Conservation (phyloP, 352 stramenopile genomes). For the Globisporangium rhizosaccharum region DNA sequence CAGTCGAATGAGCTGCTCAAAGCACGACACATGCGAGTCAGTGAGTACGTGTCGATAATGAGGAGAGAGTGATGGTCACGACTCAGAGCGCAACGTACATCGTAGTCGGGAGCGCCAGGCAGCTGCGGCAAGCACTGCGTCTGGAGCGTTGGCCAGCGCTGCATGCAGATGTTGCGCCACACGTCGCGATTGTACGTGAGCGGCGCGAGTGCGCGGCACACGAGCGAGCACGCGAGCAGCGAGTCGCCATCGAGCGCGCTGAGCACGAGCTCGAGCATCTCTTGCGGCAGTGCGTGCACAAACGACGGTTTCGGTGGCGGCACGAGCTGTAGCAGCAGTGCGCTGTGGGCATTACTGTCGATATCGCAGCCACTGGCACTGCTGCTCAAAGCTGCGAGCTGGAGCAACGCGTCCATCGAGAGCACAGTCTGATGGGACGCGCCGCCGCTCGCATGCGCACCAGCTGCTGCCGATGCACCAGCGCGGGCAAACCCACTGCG, state of each 20-base stretch:
- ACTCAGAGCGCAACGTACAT: conserved; percentile 33
- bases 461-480: not conserved
- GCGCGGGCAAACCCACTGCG: conserved; percentile 16
- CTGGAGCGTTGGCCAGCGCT: conserved; percentile 49
- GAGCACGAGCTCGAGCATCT: conserved; percentile 45
- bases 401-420: conserved; percentile 12
- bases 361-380: conserved; percentile 7
- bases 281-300: conserved; percentile 41
- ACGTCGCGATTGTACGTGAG: conserved; percentile 54
- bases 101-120: conserved; percentile 68
- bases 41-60: not conserved
- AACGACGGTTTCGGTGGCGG: conserved; percentile 13
- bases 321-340: not conserved
- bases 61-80: not conserved
- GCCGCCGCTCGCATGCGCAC: not conserved
- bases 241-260: conserved; percentile 48
- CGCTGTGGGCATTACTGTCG: not conserved
- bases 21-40: conserved; percentile 1
- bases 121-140: conserved; percentile 59
- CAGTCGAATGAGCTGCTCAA: conserved; percentile 51
- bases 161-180: conserved; percentile 63
- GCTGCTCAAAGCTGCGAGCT: conserved; percentile 6
- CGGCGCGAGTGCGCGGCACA: conserved; percentile 35
- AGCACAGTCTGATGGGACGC: conserved; percentile 7
- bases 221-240: conserved; percentile 39